These are phyloP conservation scores for Paecilomyces formosus DNA, from an alignment of 2,329 filamentous ascomycete genomes.

Conservation along the genomic window DNA sequence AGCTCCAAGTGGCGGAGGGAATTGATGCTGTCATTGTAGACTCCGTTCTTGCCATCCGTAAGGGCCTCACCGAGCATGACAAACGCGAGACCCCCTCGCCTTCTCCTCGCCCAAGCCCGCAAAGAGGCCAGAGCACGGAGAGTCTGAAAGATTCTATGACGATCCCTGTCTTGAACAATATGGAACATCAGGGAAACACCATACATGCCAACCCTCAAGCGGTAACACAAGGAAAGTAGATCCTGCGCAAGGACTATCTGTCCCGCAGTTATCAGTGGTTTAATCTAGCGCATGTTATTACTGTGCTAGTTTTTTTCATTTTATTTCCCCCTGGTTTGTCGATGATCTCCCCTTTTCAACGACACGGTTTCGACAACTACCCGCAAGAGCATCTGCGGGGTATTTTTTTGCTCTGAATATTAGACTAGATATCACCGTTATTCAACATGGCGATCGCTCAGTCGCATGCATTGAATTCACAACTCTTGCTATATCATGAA, in stretches of 20 bases:
- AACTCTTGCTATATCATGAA: neutral
- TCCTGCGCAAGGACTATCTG: neutral
- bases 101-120: constrained; percentile 15
- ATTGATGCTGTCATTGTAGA: constrained; percentile 98
- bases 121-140: constrained; percentile 9
- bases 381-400: neutral
- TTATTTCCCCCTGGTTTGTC: neutral
- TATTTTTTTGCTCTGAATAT: neutral
- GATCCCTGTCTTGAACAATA: constrained; percentile 19
- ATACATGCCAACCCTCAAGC: neutral
- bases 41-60: constrained; percentile 83
- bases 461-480: neutral
- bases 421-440: neutral
- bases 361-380: neutral
- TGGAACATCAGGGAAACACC: constrained; percentile 11
- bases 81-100: constrained; percentile 15
- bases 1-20: constrained; percentile 86
- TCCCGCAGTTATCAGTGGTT: neutral
- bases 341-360: neutral
- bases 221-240: neutral
- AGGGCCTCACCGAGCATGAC: constrained; percentile 61
- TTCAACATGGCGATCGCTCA: neutral
- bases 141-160: constrained; percentile 12
- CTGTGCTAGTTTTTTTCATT: neutral
- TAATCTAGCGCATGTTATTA: neutral